Base-by-base conservation (phyloP, 2,329 filamentous ascomycete species). In the Amauroascus verrucosus region DNA sequence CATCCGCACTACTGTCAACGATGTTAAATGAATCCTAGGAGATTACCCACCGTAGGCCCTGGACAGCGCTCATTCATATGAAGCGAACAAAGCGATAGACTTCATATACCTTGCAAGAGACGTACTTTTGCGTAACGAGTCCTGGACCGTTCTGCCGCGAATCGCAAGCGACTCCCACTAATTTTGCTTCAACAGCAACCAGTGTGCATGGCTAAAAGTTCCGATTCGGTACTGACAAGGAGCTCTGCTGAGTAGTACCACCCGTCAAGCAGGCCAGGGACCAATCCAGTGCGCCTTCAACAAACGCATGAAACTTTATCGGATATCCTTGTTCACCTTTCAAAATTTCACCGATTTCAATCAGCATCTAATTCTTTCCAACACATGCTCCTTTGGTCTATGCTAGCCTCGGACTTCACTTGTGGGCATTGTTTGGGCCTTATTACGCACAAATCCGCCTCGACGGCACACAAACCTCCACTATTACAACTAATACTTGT, bases 41-140 rank as follows among this genome's bases (percentile, higher is more conserved):
- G 14, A 26, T 18, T 20, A 20, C 8, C n/a, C n/a, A 20, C 18
- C 18, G 24, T 30, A 18, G 13, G n/a, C 18, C 20, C 8, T 20
- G 18, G n/a, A 2, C 28, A 22, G n/a, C 13, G 28, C 45, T 33
- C 13, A n/a, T 14, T 22, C 16, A 35, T 32, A 33, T 14, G n/a
- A 20, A 33, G 44, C n/a, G 14, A 38, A 11, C n/a, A 16, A 38
- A 26, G 33, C 46, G 13, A 11, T 9, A 38, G 7, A 18, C 20
- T 38, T 40, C 33, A 26, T n/a, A 48, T 20, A 18, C 46, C 32
- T 20, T 48, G 33, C 32, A 48, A 26, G 22, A 24, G 6, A 48
- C 18, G 20, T 48, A 33, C 33, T 48, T 22, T 37, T 40, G 46
- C 46, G 46, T 48, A 48, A 48, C 46, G 18, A 38, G 28, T 11